These are phyloP conservation scores for Tricholoma furcatifolium DNA, from an alignment of 768 basidiomycete genomes.

Conservation along the genomic window DNA sequence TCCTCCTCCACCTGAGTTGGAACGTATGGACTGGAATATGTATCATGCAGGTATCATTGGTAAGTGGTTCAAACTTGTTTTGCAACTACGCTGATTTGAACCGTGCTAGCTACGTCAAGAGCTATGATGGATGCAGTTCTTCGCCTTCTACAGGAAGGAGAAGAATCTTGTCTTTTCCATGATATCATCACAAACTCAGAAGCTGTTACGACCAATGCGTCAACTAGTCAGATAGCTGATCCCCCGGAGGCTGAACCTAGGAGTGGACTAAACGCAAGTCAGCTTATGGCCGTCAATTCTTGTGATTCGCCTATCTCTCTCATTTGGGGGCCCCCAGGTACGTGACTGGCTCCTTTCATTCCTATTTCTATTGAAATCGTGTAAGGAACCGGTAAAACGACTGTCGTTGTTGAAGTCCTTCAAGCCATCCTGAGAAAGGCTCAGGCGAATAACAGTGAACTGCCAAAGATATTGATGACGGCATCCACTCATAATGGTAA, in stretches of 20 bases:
- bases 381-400: constrained; percentile 70
- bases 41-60: constrained; percentile 62
- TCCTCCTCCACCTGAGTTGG: constrained; percentile 59
- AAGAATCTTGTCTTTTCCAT: constrained; percentile 49
- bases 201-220: neutral
- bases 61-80: constrained; percentile 22
- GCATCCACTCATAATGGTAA: constrained; percentile 70
- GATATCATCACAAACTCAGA: constrained; percentile 42
- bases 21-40: constrained; percentile 61
- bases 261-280: constrained; percentile 52
- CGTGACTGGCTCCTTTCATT: neutral
- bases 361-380: neutral
- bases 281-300: constrained; percentile 47
- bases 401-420: constrained; percentile 64
- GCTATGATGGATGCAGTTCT: constrained; percentile 67
- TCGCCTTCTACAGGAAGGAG: constrained; percentile 41
- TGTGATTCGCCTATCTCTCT: constrained; percentile 46
- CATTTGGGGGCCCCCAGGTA: constrained; percentile 73
- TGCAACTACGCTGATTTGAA: neutral
- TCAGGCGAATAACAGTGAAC: constrained; percentile 16
- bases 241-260: neutral
- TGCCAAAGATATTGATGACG: constrained; percentile 61
- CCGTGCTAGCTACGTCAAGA: constrained; percentile 48
- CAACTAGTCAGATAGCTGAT: neutral
- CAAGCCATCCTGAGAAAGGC: constrained; percentile 34